Conservation (phyloP, 2,329 filamentous ascomycete species). For the Pestalotiopsis sp. region DNA sequence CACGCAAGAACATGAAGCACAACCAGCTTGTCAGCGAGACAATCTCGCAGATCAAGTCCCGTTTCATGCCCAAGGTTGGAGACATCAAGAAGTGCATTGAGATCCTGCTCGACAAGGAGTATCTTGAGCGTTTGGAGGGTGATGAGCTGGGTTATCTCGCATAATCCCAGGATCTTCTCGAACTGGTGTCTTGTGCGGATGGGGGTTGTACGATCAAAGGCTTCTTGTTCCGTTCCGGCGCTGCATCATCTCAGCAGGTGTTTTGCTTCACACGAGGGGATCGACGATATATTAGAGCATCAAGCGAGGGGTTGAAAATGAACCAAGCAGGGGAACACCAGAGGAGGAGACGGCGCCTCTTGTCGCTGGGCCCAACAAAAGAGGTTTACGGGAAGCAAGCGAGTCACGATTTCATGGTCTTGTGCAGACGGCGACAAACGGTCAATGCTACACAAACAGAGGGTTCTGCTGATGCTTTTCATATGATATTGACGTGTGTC, state of each 20-base stretch:
- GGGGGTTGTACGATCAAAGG: not conserved
- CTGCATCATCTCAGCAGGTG: not conserved
- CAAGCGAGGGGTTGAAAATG: not conserved
- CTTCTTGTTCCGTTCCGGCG: not conserved
- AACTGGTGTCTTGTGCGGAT: not conserved
- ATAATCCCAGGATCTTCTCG: slow-evolving; percentile 45
- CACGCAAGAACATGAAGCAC: slow-evolving; percentile 98
- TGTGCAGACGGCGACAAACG: not conserved
- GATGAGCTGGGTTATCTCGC: slow-evolving; percentile 95
- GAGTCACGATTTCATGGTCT: not conserved
- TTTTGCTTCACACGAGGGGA: not conserved
- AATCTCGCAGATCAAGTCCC: slow-evolving; percentile 90
- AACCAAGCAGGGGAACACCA: not conserved
- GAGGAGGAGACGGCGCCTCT: not conserved
- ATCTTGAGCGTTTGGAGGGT: slow-evolving; percentile 91
- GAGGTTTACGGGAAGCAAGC: not conserved
- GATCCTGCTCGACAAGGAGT: slow-evolving; percentile 97
- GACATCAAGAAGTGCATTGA: slow-evolving; percentile 99
- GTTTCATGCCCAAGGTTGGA: slow-evolving; percentile 88
- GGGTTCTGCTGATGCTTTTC: not conserved
- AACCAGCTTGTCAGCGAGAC: slow-evolving; percentile 91
- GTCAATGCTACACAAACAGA: not conserved
- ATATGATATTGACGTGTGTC: not conserved
- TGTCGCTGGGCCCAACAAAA: not conserved
- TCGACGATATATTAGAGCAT: not conserved